A percentile compares a stretch with the other conserved stretches of the same genome.
These are phyloP conservation scores for Lunasporangiospora selenospora DNA, from an alignment of 192 early-diverging fungal genomes.

Conservation along the genomic window DNA sequence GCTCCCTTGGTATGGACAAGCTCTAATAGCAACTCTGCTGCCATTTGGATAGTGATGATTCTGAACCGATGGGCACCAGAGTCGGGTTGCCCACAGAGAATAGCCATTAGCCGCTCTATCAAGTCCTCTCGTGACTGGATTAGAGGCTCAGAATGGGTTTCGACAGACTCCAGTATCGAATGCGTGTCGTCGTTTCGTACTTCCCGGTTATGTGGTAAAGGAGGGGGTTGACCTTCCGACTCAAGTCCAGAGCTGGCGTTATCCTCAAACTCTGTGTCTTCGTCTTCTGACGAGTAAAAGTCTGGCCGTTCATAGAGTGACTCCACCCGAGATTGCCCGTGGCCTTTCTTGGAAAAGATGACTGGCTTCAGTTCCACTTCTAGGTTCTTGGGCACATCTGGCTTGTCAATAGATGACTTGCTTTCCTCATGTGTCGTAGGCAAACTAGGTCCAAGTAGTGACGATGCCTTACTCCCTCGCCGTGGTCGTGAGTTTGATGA, in stretches of 20 bases:
- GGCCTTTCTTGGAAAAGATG: too few species aligned
- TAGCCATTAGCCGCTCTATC: slow-evolving; percentile 27
- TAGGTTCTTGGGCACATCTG: too few species aligned
- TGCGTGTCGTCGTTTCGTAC: slow-evolving; percentile 10
- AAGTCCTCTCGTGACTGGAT: slow-evolving; percentile 27
- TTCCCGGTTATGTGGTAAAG: not conserved
- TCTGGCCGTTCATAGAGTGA: too few species aligned
- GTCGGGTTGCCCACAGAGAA: slow-evolving; percentile 31
- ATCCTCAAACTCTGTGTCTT: too few species aligned
- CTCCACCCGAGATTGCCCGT: too few species aligned
- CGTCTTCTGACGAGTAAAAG: too few species aligned
- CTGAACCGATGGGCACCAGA: slow-evolving; percentile 37
- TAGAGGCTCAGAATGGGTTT: slow-evolving; percentile 1
- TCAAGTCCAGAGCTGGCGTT: too few species aligned
- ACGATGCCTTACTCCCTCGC: slow-evolving; percentile 13
- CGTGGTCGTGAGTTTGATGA: slow-evolving; percentile 1
- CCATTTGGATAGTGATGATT: slow-evolving; percentile 43
- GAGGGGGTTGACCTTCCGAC: slow-evolving; percentile 9
- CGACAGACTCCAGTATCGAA: slow-evolving; percentile 9
- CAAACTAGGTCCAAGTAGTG: slow-evolving; percentile 9
- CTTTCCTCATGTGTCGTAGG: not conserved
- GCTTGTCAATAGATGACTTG: too few species aligned
- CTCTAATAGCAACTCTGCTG: slow-evolving; percentile 45
- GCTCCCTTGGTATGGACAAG: slow-evolving; percentile 47
- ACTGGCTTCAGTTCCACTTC: too few species aligned